Percentiles rank a stretch among this genome's conserved stretches.
These are phyloP conservation scores for Laburnicola sp. DNA, from an alignment of 2,329 filamentous ascomycete genomes.

Conservation along the genomic window DNA sequence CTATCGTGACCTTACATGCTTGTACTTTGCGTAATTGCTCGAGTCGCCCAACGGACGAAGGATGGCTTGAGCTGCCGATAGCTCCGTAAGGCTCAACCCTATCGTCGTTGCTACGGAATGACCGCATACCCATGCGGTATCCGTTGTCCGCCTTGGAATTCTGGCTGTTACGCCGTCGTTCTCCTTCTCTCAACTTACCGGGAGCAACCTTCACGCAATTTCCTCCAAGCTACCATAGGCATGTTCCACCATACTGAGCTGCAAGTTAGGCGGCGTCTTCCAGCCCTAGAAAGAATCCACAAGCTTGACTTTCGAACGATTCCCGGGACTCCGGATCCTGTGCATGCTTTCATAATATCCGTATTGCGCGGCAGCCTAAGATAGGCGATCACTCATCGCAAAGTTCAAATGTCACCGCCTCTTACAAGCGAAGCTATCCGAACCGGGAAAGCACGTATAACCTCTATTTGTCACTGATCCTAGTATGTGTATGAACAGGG, in stretches of 20 bases:
- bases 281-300: neutral
- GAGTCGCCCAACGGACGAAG: neutral
- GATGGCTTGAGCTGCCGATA: neutral
- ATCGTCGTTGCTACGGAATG: neutral
- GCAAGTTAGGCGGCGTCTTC: no score
- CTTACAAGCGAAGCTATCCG: neutral
- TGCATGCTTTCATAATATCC: neutral
- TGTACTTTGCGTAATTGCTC: neutral
- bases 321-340: neutral
- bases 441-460: neutral
- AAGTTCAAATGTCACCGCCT: neutral
- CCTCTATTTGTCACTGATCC: conserved; percentile 1
- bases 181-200: neutral
- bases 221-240: no score
- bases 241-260: no score
- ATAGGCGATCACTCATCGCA: conserved; percentile 5
- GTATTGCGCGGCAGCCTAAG: neutral
- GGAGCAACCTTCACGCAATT: no score
- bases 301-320: neutral
- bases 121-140: neutral
- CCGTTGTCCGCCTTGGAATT: no score
- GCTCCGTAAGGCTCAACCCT: neutral
- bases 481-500: neutral
- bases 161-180: neutral
- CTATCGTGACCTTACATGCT: neutral